phyloP scores from a whole-genome alignment of 805 yeast species.

The Nakazawaea ernobii region DNA sequence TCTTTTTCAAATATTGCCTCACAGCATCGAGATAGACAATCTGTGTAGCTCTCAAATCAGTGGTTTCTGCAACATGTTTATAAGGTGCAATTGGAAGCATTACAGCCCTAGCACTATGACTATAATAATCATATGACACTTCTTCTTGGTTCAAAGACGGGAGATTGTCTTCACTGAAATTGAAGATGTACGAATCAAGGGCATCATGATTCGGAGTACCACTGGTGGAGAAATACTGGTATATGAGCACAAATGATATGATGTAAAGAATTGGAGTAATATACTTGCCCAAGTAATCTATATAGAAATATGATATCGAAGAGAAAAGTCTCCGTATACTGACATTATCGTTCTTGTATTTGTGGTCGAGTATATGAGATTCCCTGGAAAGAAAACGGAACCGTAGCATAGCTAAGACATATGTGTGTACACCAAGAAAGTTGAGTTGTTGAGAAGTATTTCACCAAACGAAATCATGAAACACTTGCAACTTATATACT shows the following conservation, averaged over 20 bases:
- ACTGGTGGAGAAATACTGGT: not conserved
- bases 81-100: conserved; percentile 34
- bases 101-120: conserved; percentile 23
- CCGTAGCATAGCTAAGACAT: not conserved
- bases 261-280: conserved; percentile 5
- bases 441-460: too few species aligned
- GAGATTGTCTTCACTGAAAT: conserved; percentile 1
- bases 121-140: conserved; percentile 18
- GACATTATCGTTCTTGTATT: not conserved
- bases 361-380: not conserved
- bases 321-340: not conserved
- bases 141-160: not conserved
- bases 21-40: conserved; percentile 28
- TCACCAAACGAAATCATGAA: too few species aligned
- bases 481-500: too few species aligned
- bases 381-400: not conserved
- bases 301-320: not conserved
- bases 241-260: conserved; percentile 2
- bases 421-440: too few species aligned
- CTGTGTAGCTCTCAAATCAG: conserved; percentile 29
- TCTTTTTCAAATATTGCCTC: conserved; percentile 21
- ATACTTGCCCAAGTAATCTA: not conserved
- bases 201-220: not conserved
- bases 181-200: conserved; percentile 7
- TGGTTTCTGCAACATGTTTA: conserved; percentile 26